Conservation (phyloP, 192 early-diverging fungal species). For the Dissophora globulifera region DNA sequence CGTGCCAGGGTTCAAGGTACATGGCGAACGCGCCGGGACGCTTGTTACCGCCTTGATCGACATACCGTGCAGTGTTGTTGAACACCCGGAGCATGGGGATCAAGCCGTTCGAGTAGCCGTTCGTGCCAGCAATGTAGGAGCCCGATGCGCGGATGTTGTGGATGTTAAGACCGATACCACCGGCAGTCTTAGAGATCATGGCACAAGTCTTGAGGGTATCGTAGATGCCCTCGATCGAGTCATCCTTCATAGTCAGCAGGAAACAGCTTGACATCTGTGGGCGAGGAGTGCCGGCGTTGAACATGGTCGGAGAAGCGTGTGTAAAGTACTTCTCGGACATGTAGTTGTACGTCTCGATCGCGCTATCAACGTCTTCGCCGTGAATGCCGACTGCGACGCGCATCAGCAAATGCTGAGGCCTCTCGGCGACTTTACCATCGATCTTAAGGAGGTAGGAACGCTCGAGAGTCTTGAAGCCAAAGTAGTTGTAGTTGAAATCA, state of each 20-base stretch:
- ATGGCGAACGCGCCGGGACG: constrained; percentile 97
- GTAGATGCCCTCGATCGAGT: constrained; percentile 97
- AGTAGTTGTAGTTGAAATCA: constrained; percentile 98
- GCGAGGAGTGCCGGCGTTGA: constrained; percentile 96
- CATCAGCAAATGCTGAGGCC: constrained; percentile 99
- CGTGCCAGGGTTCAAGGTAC: constrained; percentile 99
- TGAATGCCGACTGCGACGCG: constrained; percentile 98
- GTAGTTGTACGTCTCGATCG: constrained; percentile 93
- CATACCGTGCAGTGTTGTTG: constrained; percentile 97
- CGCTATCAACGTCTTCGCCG: constrained; percentile 88
- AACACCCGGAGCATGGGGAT: constrained; percentile 97
- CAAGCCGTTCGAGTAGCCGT: constrained; percentile 95
- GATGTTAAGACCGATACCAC: constrained; percentile 96
- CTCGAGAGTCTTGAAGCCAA: constrained; percentile 99
- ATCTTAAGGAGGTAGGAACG: constrained; percentile 93
- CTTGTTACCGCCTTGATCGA: constrained; percentile 99
- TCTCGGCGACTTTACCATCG: constrained; percentile 87
- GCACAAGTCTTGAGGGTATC: constrained; percentile 97
- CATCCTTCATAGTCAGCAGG: constrained; percentile 93
- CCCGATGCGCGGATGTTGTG: constrained; percentile 95
- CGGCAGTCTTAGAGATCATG: constrained; percentile 97
- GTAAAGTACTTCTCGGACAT: constrained; percentile 96
- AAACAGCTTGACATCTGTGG: constrained; percentile 97
- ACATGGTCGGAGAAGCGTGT: constrained; percentile 95
- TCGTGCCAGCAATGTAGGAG: constrained; percentile 98